phyloP scores from a whole-genome alignment of 495 filamentous ascomycete genomes.

The Talaromyces wortmannii region DNA sequence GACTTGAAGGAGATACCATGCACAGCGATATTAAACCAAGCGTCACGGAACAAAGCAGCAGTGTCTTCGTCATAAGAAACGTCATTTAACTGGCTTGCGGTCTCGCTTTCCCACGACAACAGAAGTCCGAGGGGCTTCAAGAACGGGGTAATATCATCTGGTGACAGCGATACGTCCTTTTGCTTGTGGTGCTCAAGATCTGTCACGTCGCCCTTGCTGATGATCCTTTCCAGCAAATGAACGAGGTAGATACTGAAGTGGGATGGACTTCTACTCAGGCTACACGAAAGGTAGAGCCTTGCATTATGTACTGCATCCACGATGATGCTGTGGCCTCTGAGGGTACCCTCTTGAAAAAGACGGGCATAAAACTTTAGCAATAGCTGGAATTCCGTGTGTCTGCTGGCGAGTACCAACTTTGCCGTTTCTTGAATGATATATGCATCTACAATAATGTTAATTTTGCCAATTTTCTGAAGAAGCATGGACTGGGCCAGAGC shows the following conservation, averaged over 20 bases:
- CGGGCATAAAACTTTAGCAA: conserved; percentile 76
- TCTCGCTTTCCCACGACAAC: conserved; percentile 49
- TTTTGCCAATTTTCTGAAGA: conserved; percentile 81
- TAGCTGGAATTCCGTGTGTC: conserved; percentile 69
- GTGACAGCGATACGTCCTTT: conserved; percentile 68
- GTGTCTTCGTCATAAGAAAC: conserved; percentile 53
- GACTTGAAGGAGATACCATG: conserved; percentile 81
- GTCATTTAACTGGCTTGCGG: conserved; percentile 17
- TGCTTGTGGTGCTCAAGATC: conserved; percentile 55
- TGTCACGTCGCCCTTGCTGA: conserved; percentile 75
- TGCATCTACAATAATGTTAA: conserved; percentile 68
- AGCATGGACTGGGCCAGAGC: conserved; percentile 95
- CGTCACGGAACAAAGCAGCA: conserved; percentile 70
- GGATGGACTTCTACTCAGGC: conserved; percentile 56
- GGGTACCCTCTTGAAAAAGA: conserved; percentile 61
- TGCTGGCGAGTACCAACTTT: conserved; percentile 65
- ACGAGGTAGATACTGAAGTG: conserved; percentile 72
- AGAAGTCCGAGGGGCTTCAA: conserved; percentile 74
- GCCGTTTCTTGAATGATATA: conserved; percentile 80
- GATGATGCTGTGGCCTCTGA: conserved; percentile 51
- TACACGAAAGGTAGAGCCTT: conserved; percentile 68
- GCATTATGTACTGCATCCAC: conserved; percentile 44
- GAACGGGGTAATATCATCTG: conserved; percentile 76
- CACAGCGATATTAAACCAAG: conserved; percentile 94
- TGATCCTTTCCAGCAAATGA: conserved; percentile 78